These are phyloP conservation scores for Pyrenophora seminiperda DNA, from an alignment of 2,329 filamentous ascomycete species.

Conservation along the genomic window DNA sequence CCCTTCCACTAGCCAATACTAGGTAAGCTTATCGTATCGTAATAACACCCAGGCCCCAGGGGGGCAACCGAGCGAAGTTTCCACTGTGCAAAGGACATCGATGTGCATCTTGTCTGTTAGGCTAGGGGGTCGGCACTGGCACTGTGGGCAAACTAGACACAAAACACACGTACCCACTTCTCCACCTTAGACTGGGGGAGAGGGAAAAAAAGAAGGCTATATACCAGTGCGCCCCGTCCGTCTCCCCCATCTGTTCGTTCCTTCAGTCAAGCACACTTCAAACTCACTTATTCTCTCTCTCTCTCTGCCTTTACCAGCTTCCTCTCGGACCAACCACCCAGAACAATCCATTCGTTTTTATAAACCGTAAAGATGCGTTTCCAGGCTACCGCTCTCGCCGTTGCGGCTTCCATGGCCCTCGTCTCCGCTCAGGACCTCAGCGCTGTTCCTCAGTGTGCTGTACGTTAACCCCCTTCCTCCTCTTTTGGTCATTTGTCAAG, in stretches of 20 bases:
- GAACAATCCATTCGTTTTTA: neutral
- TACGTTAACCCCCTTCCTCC: slow-evolving; percentile 24
- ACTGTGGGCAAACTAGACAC: too few relatives aligned
- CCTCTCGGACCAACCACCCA: neutral
- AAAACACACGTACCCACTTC: too few relatives aligned
- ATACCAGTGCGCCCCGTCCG: neutral
- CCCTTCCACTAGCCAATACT: too few relatives aligned
- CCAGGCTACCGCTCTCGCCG: slow-evolving; percentile 27
- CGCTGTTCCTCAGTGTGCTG: slow-evolving; percentile 43
- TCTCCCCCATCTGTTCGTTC: neutral
- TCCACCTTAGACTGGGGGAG: too few relatives aligned
- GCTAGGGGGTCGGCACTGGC: too few relatives aligned
- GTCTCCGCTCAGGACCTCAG: slow-evolving; percentile 36
- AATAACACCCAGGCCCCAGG: too few relatives aligned
- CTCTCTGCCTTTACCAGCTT: neutral
- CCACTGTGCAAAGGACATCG: too few relatives aligned
- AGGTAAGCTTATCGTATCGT: too few relatives aligned
- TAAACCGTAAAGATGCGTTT: slow-evolving; percentile 38
- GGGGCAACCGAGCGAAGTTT: too few relatives aligned
- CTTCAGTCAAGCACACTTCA: too few relatives aligned
- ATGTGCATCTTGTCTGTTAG: too few relatives aligned
- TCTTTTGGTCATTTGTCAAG: neutral
- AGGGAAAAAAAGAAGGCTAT: too few relatives aligned
- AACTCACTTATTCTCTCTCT: neutral
- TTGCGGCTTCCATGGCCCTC: slow-evolving; percentile 35